Percentiles rank a stretch among this genome's conserved stretches.
Conservation (phyloP, 2,329 filamentous ascomycete species). For the Xylaria sp. region DNA sequence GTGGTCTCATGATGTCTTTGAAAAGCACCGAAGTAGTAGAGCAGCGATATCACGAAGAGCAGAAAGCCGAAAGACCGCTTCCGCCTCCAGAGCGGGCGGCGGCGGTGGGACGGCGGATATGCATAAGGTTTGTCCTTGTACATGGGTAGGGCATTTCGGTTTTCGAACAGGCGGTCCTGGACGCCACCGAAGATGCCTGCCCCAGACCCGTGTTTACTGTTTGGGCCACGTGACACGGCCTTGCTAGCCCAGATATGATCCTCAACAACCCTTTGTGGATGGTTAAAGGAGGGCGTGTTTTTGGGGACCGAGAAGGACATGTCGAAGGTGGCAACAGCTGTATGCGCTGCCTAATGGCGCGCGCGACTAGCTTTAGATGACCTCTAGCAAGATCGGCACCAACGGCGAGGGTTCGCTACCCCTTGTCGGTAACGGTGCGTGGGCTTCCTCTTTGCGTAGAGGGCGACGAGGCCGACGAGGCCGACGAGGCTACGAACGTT, state of each 20-base stretch:
- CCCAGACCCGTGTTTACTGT: constrained; percentile 38
- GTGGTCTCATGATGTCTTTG: constrained; percentile 50
- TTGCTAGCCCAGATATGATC: constrained; percentile 72
- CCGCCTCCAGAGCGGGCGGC: constrained; percentile 69
- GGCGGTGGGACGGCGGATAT: constrained; percentile 69
- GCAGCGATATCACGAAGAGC: constrained; percentile 63
- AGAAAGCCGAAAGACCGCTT: constrained; percentile 69
- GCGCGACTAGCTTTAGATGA: constrained; percentile 60
- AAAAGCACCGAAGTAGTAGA: constrained; percentile 79
- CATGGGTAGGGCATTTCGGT: constrained; percentile 77
- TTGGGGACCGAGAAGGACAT: constrained; percentile 76
- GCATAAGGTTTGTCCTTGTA: constrained; percentile 99
- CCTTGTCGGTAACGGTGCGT: constrained; percentile 57
- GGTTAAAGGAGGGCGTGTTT: constrained; percentile 75
- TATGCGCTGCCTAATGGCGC: constrained; percentile 58
- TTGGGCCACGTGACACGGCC: constrained; percentile 54
- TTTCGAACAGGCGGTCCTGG: constrained; percentile 73
- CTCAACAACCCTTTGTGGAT: constrained; percentile 72
- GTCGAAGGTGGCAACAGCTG: constrained; percentile 53
- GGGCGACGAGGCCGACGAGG: constrained; percentile 60
- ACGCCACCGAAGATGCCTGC: constrained; percentile 62
- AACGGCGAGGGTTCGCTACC: constrained; percentile 59
- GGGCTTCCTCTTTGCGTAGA: constrained; percentile 51
- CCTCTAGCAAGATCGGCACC: constrained; percentile 58
- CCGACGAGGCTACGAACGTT: constrained; percentile 59